Base-by-base conservation (phyloP, 148 eudicot genomes). In the Camellia japonica region DNA sequence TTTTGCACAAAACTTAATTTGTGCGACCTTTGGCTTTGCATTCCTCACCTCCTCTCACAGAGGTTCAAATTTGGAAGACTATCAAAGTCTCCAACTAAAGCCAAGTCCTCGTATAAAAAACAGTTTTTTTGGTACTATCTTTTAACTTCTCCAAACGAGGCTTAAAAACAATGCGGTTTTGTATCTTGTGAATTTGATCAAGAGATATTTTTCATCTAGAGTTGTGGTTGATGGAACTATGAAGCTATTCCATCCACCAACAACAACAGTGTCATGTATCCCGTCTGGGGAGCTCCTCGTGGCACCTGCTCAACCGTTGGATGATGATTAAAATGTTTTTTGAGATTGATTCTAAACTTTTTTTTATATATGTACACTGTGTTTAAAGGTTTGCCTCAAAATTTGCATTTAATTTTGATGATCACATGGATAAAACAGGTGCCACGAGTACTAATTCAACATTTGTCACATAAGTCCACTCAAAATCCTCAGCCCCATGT, bases 391-490 rank as follows among this genome's bases (percentile, higher is more conserved):
- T 47, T 44, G 58, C 82, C 77, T 85, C 76, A 76, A 66, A 82
- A 85, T 82, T 76, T 74, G 74, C 84, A 68, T 55, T 13, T 0
- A 19, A 63, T 77, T 20, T 8, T 61, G 59, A 76, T 75, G 76
- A 80, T 82, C 85, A 52, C 82, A 73, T 79, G 85, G 83, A 80
- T 64, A 80, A 72, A 78, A 77, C 68, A 41, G 62, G 44, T 51
- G 82, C 85, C 85, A 82, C 88, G 80, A 83, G 58, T 83, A 46
- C 83, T 14, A 12, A 6, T 77, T 81, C 62, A 68, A 63, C 80
- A 75, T 74, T 75, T 84, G 75, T 72, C 77, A 74, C 70, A 23
- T 12, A 82, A 78, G 19, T 63, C n/a, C 79, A 84, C 78, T 54
- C 56, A 68, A 71, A 19, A n/a, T 60, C 76, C 82, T 75, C 78